Evolutionary conservation across 2,329 filamentous ascomycete genomes (phyloP).

Genomic region (Colletotrichum chlorophyti): DNA sequence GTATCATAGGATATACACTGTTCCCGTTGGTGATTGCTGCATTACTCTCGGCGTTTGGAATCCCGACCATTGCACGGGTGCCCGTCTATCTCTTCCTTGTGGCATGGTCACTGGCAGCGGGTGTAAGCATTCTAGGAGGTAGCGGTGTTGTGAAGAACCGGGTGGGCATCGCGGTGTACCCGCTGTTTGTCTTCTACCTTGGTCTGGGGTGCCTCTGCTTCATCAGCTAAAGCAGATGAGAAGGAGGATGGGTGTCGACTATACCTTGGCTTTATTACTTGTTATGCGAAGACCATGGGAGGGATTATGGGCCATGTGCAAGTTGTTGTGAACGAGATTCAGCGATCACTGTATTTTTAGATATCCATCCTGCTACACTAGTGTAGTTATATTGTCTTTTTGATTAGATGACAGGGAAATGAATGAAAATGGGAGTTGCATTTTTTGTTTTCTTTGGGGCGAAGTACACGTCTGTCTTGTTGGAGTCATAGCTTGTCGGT

Average conservation of each 20-base stretch:
- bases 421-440: neutral
- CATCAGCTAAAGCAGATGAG: slow-evolving; percentile 74
- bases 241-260: too few relatives aligned
- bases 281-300: too few relatives aligned
- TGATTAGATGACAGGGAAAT: neutral
- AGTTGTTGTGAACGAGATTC: neutral
- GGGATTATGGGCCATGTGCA: too few relatives aligned
- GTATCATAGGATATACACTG: slow-evolving; percentile 97
- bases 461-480: too few relatives aligned
- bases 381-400: neutral
- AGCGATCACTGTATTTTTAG: slow-evolving; percentile 16
- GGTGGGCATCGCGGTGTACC: slow-evolving; percentile 92
- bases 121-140: slow-evolving; percentile 93
- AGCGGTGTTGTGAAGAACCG: slow-evolving; percentile 96
- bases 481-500: too few relatives aligned
- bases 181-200: slow-evolving; percentile 93
- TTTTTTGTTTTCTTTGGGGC: neutral
- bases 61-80: slow-evolving; percentile 83
- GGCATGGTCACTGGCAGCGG: slow-evolving; percentile 91
- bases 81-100: slow-evolving; percentile 90
- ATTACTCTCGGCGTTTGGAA: slow-evolving; percentile 81
- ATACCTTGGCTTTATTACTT: too few relatives aligned
- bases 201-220: slow-evolving; percentile 95
- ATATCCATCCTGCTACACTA: slow-evolving; percentile 13
- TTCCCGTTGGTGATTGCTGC: slow-evolving; percentile 96